phyloP scores from a whole-genome alignment of 2,329 filamentous ascomycete species.

The Colletotrichum simmondsii region DNA sequence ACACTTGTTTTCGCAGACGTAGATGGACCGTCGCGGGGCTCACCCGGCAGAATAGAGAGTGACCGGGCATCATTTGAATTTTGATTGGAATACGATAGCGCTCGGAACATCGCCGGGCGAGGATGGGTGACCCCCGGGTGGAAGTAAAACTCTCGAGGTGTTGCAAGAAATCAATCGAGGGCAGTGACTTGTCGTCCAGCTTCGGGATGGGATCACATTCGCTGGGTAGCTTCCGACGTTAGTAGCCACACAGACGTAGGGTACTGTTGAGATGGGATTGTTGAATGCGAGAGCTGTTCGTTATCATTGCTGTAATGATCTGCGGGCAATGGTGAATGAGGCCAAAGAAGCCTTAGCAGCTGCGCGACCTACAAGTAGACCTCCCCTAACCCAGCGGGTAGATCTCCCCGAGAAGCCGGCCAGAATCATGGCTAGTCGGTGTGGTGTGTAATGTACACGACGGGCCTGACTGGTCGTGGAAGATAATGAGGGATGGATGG shows the following conservation, averaged over 20 bases:
- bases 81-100: not conserved
- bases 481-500: not conserved
- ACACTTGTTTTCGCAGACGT: not conserved
- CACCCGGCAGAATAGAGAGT: slow-evolving; percentile 12
- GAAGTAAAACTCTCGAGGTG: not conserved
- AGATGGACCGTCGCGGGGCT: not conserved
- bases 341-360: not conserved
- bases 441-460: slow-evolving; percentile 1
- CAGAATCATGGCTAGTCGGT: not conserved
- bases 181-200: not conserved
- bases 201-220: not conserved
- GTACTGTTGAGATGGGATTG: too few species aligned
- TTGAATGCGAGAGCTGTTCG: not conserved
- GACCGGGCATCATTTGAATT: slow-evolving; percentile 1
- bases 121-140: slow-evolving; percentile 9
- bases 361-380: not conserved
- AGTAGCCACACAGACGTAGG: not conserved
- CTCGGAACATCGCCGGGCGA: not conserved
- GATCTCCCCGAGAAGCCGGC: slow-evolving; percentile 23
- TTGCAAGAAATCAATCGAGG: not conserved
- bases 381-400: slow-evolving; percentile 26
- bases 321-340: not conserved
- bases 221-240: not conserved
- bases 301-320: not conserved
- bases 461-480: not conserved